Base-by-base conservation (phyloP, 164 flowering plant species). In the Vitis rotundifolia region DNA sequence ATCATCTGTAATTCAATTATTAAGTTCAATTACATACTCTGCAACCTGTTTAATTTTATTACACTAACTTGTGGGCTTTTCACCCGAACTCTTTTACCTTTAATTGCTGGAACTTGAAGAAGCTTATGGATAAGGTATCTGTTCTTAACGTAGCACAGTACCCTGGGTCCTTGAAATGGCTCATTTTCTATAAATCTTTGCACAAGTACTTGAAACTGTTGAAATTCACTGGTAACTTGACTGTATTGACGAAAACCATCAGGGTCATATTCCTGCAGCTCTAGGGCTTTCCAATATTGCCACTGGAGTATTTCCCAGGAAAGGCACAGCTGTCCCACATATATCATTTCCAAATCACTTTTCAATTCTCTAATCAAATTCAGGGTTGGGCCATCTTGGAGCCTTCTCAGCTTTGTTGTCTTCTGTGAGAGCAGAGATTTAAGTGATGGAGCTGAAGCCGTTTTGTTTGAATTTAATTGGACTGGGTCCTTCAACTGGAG, bases 251-350 rank as follows among this genome's bases (percentile, higher is more conserved):
- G 82, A 67, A 49, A 49, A 0, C 81, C 82, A 5, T 79, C 62
- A 3, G 80, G 58, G 73, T 90, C 92, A 59, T 74, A 53, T 13
- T 77, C 81, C 15, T 72, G 73, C 58, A 91, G 64, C 51, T 91
- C 87, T n/a, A 60, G 59, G 44, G 79, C 79, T 82, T 84, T 89
- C 16, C 51, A 28, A 66, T 79, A 77, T 71, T 91, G 94, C 98
- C 98, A 93, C 14, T 80, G 75, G n/a, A 95, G 87, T 31, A 91
- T 85, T 76, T 95, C 98, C 98, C 97, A 95, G 0, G 98, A 95
- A 3, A 93, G 89, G 71, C 99, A 93, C 15, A 81, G 28, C 18
- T 95, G 98, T 56, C 97, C 96, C 9, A 90, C 88, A 74, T 95
- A 95, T 0, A 89, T 88, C 70, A 78, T 69, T 69, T 95, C 99